phyloP scores from a whole-genome alignment of 2,329 filamentous ascomycete species.

The Colletotrichum tanaceti region DNA sequence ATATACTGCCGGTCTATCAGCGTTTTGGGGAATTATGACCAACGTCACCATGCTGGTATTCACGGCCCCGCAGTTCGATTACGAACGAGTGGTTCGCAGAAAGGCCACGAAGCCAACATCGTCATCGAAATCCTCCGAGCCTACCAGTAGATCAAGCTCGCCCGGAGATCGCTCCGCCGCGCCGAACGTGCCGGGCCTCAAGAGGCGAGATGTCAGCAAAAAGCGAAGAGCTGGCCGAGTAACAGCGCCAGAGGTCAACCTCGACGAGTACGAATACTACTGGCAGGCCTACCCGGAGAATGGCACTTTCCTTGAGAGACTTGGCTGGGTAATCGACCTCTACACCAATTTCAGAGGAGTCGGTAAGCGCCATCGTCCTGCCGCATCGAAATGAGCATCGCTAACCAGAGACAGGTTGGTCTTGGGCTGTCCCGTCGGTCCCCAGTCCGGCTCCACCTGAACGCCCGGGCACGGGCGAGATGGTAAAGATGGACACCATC shows the following conservation, averaged over 20 bases:
- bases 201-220: constrained; percentile 30
- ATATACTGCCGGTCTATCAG: constrained; percentile 63
- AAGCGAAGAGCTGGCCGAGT: constrained; percentile 18
- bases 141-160: constrained; percentile 23
- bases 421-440: constrained; percentile 63
- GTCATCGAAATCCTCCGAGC: constrained; percentile 16
- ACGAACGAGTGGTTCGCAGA: constrained; percentile 60
- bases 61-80: constrained; percentile 67
- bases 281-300: constrained; percentile 70
- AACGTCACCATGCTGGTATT: constrained; percentile 63
- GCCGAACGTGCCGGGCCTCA: constrained; percentile 1
- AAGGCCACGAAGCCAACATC: constrained; percentile 38
- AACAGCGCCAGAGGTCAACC: constrained; percentile 28
- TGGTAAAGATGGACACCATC: constrained; percentile 55
- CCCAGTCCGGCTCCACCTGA: constrained; percentile 58
- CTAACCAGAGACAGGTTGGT: constrained; percentile 62
- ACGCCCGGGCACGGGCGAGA: constrained; percentile 53
- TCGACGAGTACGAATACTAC: constrained; percentile 60
- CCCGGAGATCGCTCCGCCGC: background rate
- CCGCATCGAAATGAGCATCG: background rate
- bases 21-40: constrained; percentile 63
- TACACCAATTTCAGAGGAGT: constrained; percentile 64
- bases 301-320: constrained; percentile 59
- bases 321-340: constrained; percentile 69
- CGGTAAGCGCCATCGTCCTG: constrained; percentile 52